Conservation (phyloP, 129 eudicot genomes). For the Flaveria brownii region DNA sequence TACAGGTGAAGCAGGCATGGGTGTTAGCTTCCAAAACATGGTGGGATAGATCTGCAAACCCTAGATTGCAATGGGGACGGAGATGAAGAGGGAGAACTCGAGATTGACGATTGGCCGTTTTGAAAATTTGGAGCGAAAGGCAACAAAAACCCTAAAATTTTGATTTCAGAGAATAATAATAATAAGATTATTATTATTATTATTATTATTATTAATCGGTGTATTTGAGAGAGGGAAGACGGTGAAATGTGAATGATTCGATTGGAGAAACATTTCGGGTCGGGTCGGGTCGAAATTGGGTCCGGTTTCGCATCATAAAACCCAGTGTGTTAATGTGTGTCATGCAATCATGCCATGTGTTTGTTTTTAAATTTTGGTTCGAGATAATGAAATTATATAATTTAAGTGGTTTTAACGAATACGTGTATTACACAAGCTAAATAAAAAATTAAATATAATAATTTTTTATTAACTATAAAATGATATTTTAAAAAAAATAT, state of each 20-base stretch:
- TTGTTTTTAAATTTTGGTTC: too few species aligned
- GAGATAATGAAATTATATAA: too few species aligned
- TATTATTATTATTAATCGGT: slow-evolving; percentile 10
- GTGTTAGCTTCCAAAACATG: slow-evolving; percentile 80
- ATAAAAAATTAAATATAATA: too few species aligned
- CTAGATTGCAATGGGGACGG: slow-evolving; percentile 27
- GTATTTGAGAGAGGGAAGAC: slow-evolving; percentile 9
- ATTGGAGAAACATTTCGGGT: neutral
- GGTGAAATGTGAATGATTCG: neutral
- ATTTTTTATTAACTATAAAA: too few species aligned
- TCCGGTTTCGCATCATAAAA: too few species aligned
- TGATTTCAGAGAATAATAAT: slow-evolving; percentile 16
- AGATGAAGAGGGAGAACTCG: neutral
- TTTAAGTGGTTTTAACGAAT: too few species aligned
- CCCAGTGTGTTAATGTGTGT: too few species aligned
- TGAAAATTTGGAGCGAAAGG: slow-evolving; percentile 36
- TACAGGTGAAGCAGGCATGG: slow-evolving; percentile 72
- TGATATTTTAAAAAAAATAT: too few species aligned
- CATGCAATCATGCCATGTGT: too few species aligned
- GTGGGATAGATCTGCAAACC: slow-evolving; percentile 53
- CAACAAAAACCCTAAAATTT: slow-evolving; percentile 48
- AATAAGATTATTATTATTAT: too few species aligned
- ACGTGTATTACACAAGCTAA: too few species aligned
- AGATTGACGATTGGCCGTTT: slow-evolving; percentile 21
- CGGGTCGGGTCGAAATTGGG: too few species aligned